Conservation (phyloP, 352 stramenopile species). For the Thalassiosira mediterranea region DNA sequence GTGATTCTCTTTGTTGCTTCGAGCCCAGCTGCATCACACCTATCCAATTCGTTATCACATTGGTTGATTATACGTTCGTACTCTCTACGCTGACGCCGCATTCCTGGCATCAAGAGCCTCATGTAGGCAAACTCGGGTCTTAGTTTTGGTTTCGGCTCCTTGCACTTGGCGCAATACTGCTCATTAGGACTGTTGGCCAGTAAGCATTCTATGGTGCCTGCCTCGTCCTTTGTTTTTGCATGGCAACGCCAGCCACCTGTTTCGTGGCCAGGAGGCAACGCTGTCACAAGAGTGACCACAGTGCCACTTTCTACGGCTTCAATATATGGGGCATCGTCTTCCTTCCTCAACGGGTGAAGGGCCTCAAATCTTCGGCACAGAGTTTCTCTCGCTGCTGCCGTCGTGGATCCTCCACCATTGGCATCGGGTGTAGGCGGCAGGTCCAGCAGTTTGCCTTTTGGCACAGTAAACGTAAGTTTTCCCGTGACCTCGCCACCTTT, state of each 20-base stretch:
- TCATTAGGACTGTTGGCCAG: slow-evolving; percentile 23
- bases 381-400: slow-evolving; percentile 21
- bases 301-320: slow-evolving; percentile 12
- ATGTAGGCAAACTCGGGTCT: slow-evolving; percentile 26
- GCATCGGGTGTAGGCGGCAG: slow-evolving; percentile 12
- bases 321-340: slow-evolving; percentile 36
- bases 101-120: slow-evolving; percentile 13
- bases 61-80: slow-evolving; percentile 36
- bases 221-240: neutral
- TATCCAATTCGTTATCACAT: slow-evolving; percentile 28
- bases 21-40: slow-evolving; percentile 24
- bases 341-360: slow-evolving; percentile 24
- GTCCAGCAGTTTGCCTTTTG: slow-evolving; percentile 13
- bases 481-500: slow-evolving; percentile 25
- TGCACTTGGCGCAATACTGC: slow-evolving; percentile 21
- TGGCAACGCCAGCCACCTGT: slow-evolving; percentile 40
- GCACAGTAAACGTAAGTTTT: slow-evolving; percentile 19
- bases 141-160: slow-evolving; percentile 14
- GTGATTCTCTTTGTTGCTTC: slow-evolving; percentile 24
- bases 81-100: slow-evolving; percentile 24
- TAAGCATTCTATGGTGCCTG: slow-evolving; percentile 23
- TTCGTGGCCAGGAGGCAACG: slow-evolving; percentile 27
- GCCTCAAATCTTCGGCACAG: slow-evolving; percentile 26
- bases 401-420: neutral
- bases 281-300: slow-evolving; percentile 19